Percentiles rank a stretch among this genome's conserved stretches.
Conservation (phyloP, 2,329 filamentous ascomycete genomes). For the Fusarium continuum region DNA sequence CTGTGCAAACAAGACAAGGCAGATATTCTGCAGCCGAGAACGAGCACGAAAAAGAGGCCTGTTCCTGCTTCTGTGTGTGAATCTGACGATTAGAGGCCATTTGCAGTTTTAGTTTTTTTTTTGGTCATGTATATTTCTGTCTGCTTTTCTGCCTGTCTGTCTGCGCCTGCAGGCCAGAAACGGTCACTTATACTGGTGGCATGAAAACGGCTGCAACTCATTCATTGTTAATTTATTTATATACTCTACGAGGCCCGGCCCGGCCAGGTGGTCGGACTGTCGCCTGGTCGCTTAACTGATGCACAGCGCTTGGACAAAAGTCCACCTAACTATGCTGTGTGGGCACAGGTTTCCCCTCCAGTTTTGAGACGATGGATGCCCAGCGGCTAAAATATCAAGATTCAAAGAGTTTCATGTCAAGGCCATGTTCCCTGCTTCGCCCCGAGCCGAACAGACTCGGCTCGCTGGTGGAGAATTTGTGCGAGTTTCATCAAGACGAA, state of each 20-base stretch:
- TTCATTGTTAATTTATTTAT: neutral
- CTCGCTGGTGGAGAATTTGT: conserved; percentile 9
- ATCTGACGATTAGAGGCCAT: conserved; percentile 2
- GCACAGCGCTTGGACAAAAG: conserved; percentile 23
- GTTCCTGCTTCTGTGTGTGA: neutral
- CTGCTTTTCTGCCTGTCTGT: too few relatives aligned
- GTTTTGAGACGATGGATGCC: conserved; percentile 22
- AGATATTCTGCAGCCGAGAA: conserved; percentile 13
- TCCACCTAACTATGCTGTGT: conserved; percentile 3
- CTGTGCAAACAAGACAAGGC: conserved; percentile 14
- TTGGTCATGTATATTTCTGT: conserved; percentile 9
- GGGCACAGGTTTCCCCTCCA: neutral
- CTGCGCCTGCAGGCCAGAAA: conserved; percentile 5
- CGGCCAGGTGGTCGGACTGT: neutral
- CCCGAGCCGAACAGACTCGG: neutral
- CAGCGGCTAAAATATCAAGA: conserved; percentile 19
- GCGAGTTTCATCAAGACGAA: conserved; percentile 9
- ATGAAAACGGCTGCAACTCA: neutral
- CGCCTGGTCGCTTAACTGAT: conserved; percentile 24
- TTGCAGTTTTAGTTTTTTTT: neutral
- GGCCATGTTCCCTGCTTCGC: neutral
- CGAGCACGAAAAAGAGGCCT: conserved; percentile 5
- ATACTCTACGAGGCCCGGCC: neutral
- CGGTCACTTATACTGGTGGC: neutral
- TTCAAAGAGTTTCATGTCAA: conserved; percentile 1